Percentiles rank a stretch among this genome's conserved stretches.
phyloP scores from a whole-genome alignment of 306 rosid species.

The Corylus avellana region DNA sequence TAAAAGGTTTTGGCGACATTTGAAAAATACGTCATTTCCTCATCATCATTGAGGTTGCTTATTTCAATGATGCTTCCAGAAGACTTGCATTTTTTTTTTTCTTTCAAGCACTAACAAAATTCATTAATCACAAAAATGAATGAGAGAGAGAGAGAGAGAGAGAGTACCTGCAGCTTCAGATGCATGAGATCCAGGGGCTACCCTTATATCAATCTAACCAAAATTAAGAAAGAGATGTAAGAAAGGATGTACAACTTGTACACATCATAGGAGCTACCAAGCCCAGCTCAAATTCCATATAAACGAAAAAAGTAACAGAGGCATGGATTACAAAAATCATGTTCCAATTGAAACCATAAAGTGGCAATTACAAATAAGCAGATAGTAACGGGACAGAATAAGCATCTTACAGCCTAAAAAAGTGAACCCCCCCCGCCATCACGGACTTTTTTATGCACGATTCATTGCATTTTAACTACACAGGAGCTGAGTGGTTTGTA shows the following conservation, averaged over 20 bases:
- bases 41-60: neutral
- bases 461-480: neutral
- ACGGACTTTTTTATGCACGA: neutral
- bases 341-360: slow-evolving; percentile 6
- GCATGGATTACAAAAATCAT: neutral
- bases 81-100: neutral
- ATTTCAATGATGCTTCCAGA: neutral
- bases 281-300: slow-evolving; percentile 21
- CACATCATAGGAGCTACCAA: slow-evolving; percentile 4
- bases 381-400: neutral
- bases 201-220: slow-evolving; percentile 84
- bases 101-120: neutral
- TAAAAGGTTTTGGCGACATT: neutral
- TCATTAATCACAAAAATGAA: neutral
- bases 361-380: slow-evolving; percentile 1
- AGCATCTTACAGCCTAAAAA: neutral
- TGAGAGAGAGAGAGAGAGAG: slow-evolving; percentile 10
- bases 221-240: slow-evolving; percentile 24
- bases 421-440: neutral
- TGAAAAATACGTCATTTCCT: neutral
- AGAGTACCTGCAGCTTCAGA: slow-evolving; percentile 80
- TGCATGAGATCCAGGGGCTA: slow-evolving; percentile 96
- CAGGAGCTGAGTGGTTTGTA: neutral
- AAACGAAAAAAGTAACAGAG: neutral
- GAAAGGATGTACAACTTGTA: neutral